Evolutionary conservation across 768 basidiomycete genomes (phyloP), one percentile per base, ranked within the genome.

Genomic region (Amyloporia xantha): DNA sequence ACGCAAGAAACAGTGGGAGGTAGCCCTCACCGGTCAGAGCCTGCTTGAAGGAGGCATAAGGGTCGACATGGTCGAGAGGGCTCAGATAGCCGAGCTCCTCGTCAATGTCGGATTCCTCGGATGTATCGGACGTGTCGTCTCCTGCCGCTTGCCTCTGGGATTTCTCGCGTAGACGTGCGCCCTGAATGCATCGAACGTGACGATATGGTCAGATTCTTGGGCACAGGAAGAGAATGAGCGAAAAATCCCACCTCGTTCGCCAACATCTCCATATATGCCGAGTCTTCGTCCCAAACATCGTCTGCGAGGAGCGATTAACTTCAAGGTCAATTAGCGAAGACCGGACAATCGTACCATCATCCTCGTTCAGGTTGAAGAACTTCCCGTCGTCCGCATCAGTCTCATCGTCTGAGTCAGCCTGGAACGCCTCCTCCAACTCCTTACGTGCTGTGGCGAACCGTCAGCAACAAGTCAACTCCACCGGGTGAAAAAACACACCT

Each of bases 221-320:
- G n/a, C n/a, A n/a, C n/a, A n/a, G n/a, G n/a, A n/a, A n/a, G n/a
- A n/a, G n/a, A n/a, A n/a, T n/a, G n/a, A n/a, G 19, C 9, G 9
- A 17, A 39, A 6, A 39, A 30, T 6, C 67, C 39, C 62, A 86
- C 88, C 76, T 92, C 86, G 56, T 80, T 79, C 5, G 89, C 91
- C 27, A 94, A 76, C 75, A 91, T 70, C 63, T 93, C 90, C 38
- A 91, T 73, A 62, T 92, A 94, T 5, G 85, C 87, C 6, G 89
- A 90, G 57, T 91, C 88, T 50, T 88, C 84, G 59, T 93, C 91
- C 82, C 86, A 91, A 13, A 92, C 88, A 63, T 94, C 91, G 61
- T 88, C 90, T 82, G 56, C 52, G 30, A 21, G 6, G 13, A 17
- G 53, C 13, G 54, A 48, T 19, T 37, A 17, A 33, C 30, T 17